Percentiles rank a stretch among this genome's conserved stretches.
phyloP scores from a whole-genome alignment of 1,284 basidiomycete genomes.

The Leccinum subspadiceum region DNA sequence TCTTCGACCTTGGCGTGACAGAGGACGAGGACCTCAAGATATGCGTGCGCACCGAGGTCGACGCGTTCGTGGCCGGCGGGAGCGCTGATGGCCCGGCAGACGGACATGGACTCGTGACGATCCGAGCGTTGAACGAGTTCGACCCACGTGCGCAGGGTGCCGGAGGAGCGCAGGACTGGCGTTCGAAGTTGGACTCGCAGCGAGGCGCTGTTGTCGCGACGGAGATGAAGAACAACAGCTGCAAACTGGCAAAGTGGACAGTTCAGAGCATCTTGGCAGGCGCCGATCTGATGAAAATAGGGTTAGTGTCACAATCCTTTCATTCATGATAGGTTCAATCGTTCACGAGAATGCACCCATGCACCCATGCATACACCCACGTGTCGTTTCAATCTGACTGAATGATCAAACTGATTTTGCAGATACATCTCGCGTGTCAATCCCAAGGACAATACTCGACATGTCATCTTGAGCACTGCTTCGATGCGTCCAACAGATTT shows the following conservation, averaged over 20 bases:
- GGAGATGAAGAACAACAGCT: conserved; percentile 99
- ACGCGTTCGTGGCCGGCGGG: conserved; percentile 75
- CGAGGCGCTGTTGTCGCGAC: conserved; percentile 97
- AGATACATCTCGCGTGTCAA: conserved; percentile 93
- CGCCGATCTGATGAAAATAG: conserved; percentile 97
- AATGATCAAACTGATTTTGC: conserved; percentile 12
- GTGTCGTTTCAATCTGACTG: conserved; percentile 12
- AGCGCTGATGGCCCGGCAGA: conserved; percentile 51
- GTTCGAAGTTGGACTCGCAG: conserved; percentile 92
- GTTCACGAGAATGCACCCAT: background rate
- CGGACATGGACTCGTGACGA: conserved; percentile 83
- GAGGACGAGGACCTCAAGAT: conserved; percentile 92
- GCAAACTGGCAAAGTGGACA: conserved; percentile 97
- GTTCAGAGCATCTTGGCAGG: conserved; percentile 95
- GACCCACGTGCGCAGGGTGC: conserved; percentile 90
- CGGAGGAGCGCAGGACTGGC: conserved; percentile 96
- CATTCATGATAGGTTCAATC: conserved; percentile 7
- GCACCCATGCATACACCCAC: background rate
- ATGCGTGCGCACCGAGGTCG: conserved; percentile 95
- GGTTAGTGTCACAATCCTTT: conserved; percentile 50
- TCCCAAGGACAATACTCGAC: conserved; percentile 92
- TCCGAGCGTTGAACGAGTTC: conserved; percentile 97
- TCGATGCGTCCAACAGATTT: conserved; percentile 95
- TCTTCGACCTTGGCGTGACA: conserved; percentile 89
- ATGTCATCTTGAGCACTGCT: conserved; percentile 93